Conservation (phyloP, 73 alveolate species). For the Paramecium pentaurelia region DNA sequence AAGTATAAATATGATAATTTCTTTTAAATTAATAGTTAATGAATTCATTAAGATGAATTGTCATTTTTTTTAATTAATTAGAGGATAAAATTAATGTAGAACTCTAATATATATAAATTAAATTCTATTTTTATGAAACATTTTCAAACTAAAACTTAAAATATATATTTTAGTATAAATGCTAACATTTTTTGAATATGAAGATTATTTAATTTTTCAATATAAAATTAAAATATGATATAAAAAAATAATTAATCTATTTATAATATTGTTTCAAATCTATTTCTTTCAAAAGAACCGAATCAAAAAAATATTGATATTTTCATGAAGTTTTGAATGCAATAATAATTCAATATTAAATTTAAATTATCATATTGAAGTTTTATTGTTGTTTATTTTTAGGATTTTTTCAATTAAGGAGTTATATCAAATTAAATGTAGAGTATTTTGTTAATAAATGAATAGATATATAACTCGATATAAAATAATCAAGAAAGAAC, state of each 20-base stretch:
- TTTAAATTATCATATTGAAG: background rate
- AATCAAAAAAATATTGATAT: background rate
- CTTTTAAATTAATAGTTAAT: background rate
- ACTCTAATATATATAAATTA: background rate
- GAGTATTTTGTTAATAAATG: background rate
- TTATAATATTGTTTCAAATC: background rate
- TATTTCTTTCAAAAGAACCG: background rate
- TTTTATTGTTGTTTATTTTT: background rate
- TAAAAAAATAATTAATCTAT: background rate
- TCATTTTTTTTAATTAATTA: background rate
- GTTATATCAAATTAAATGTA: background rate
- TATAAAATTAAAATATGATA: background rate
- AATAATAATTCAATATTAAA: background rate
- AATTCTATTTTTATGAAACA: background rate
- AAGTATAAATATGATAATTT: background rate
- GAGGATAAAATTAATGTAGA: background rate
- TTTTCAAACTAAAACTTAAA: background rate
- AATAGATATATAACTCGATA: constrained; percentile 27
- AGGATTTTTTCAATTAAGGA: background rate
- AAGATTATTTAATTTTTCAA: background rate
- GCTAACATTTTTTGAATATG: too few species aligned
- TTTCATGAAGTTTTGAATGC: background rate
- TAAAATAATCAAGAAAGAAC: background rate
- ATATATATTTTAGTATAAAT: too few species aligned
- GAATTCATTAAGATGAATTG: background rate